Evolutionary conservation across 208 protist genomes (phyloP).

Genomic region (Trypanosoma brucei): DNA sequence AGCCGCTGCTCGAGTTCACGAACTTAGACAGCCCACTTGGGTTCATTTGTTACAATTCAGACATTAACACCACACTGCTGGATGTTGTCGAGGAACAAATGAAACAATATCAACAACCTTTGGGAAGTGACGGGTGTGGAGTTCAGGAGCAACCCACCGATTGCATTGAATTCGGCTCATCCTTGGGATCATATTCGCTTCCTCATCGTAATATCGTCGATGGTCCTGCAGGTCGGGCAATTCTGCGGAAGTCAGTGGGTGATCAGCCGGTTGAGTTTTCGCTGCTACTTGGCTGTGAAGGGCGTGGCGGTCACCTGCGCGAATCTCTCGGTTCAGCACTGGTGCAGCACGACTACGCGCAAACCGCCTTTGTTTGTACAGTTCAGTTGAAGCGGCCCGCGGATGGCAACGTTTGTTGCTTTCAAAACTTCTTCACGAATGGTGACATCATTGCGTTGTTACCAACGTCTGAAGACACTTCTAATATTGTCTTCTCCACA

Average conservation of each 20-base stretch:
- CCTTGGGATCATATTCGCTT: constrained; percentile 38
- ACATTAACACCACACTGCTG: constrained; percentile 61
- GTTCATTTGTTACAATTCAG: constrained; percentile 77
- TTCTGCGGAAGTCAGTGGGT: constrained; percentile 21
- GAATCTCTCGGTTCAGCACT: constrained; percentile 43
- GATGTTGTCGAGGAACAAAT: constrained; percentile 54
- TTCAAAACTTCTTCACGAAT: constrained; percentile 87
- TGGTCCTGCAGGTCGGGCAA: constrained; percentile 38
- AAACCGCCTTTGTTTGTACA: constrained; percentile 79
- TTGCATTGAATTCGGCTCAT: constrained; percentile 46
- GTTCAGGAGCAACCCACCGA: constrained; percentile 11
- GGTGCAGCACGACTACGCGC: constrained; percentile 77
- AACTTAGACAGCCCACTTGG: constrained; percentile 75
- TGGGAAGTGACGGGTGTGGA: not conserved
- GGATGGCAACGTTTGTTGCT: constrained; percentile 83
- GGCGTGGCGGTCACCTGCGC: constrained; percentile 69
- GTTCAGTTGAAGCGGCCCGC: constrained; percentile 53
- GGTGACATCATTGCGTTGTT: constrained; percentile 81
- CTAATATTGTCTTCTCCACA: constrained; percentile 85
- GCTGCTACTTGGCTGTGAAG: constrained; percentile 79
- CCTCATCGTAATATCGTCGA: constrained; percentile 32
- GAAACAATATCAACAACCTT: constrained; percentile 1
- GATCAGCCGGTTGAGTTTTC: constrained; percentile 33
- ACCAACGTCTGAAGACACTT: constrained; percentile 65
- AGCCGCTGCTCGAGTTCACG: constrained; percentile 75